Percentiles rank a stretch among this genome's conserved stretches.
Conservation (phyloP, 2,329 filamentous ascomycete genomes). For the Exophiala sp. region DNA sequence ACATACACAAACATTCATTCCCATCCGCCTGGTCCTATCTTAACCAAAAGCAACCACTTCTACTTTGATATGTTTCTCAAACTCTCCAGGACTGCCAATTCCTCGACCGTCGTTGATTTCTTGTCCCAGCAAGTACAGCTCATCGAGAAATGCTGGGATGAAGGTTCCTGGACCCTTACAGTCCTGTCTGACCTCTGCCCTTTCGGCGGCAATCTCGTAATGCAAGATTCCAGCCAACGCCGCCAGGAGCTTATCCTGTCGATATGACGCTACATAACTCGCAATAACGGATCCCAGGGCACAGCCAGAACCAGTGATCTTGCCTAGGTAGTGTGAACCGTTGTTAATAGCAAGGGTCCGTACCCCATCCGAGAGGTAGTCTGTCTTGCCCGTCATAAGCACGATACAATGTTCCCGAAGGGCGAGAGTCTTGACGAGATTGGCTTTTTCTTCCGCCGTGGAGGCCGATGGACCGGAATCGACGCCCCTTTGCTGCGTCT, state of each 20-base stretch:
- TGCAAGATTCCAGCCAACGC: conserved; percentile 66
- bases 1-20: neutral
- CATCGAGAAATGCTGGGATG: conserved; percentile 77
- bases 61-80: conserved; percentile 9
- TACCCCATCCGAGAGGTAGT: conserved; percentile 70
- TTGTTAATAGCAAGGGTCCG: conserved; percentile 65
- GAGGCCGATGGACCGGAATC: conserved; percentile 62
- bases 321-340: conserved; percentile 58
- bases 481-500: conserved; percentile 69
- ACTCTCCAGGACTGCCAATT: conserved; percentile 34
- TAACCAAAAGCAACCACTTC: conserved; percentile 2
- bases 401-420: conserved; percentile 63
- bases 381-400: conserved; percentile 72
- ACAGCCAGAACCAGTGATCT: conserved; percentile 63
- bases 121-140: conserved; percentile 47
- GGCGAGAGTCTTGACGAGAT: conserved; percentile 62
- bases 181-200: conserved; percentile 50
- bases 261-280: conserved; percentile 62
- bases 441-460: conserved; percentile 50
- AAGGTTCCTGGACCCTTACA: conserved; percentile 81
- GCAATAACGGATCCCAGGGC: conserved; percentile 76
- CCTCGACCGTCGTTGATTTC: conserved; percentile 41
- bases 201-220: conserved; percentile 72
- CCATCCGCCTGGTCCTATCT: neutral
- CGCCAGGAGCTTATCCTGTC: conserved; percentile 62